These are phyloP conservation scores for Bryoglossum gracile DNA, from an alignment of 495 filamentous ascomycete genomes.

Conservation along the genomic window DNA sequence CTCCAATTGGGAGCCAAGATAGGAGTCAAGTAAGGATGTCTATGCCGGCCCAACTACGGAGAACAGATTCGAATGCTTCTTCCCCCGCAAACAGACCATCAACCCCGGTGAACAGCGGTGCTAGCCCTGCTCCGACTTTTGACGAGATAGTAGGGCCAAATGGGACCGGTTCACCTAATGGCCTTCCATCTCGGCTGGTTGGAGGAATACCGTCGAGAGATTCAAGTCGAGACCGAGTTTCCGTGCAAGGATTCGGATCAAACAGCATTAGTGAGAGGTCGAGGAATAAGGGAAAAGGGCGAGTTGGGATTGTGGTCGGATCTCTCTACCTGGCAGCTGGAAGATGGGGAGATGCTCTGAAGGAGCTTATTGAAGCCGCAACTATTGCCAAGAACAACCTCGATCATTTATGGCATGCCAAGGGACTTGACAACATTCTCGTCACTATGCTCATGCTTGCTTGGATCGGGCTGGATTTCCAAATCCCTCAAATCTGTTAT, in stretches of 20 bases:
- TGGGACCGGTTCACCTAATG: slow-evolving; percentile 30
- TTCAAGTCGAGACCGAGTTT: slow-evolving; percentile 66
- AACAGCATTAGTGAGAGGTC: slow-evolving; percentile 64
- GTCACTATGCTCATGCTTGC: slow-evolving; percentile 77
- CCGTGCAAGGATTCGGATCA: slow-evolving; percentile 78
- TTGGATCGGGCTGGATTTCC: slow-evolving; percentile 81
- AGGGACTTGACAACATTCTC: slow-evolving; percentile 80
- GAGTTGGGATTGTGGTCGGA: slow-evolving; percentile 73
- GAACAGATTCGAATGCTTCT: slow-evolving; percentile 23
- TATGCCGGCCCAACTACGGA: slow-evolving; percentile 56
- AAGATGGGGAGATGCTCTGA: slow-evolving; percentile 81
- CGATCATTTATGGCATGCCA: slow-evolving; percentile 95
- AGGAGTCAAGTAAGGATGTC: slow-evolving; percentile 63
- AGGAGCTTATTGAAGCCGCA: slow-evolving; percentile 74
- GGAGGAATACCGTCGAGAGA: slow-evolving; percentile 31
- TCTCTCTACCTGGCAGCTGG: slow-evolving; percentile 83
- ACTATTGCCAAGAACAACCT: slow-evolving; percentile 69
- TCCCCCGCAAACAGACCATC: slow-evolving; percentile 33
- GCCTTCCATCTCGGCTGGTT: slow-evolving; percentile 26
- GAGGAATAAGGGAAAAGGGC: slow-evolving; percentile 74
- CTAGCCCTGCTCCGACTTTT: slow-evolving; percentile 56
- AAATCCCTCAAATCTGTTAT: slow-evolving; percentile 53
- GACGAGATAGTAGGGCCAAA: slow-evolving; percentile 55
- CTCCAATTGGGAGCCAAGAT: slow-evolving; percentile 39
- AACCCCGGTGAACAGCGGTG: slow-evolving; percentile 33